Percentiles rank a stretch among this genome's conserved stretches.
These are phyloP conservation scores for Trichophyton schoenleinii DNA, from an alignment of 2,329 filamentous ascomycete species.

Conservation along the genomic window DNA sequence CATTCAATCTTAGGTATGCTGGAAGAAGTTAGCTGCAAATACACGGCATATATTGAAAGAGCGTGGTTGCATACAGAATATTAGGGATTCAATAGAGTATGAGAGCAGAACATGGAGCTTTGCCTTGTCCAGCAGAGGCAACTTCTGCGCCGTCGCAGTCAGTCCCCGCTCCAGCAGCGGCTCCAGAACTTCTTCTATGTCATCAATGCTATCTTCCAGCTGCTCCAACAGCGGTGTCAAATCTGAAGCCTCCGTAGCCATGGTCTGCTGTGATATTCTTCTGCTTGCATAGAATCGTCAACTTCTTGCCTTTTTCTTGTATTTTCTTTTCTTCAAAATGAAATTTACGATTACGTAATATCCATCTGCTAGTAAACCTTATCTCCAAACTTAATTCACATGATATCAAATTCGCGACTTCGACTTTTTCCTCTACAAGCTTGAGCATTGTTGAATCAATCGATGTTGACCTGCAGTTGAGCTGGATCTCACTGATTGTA, in stretches of 20 bases:
- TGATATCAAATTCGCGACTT: background rate
- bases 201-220: constrained; percentile 66
- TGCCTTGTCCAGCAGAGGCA: constrained; percentile 87
- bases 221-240: constrained; percentile 57
- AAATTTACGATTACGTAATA: background rate
- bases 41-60: background rate
- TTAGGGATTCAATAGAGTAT: constrained; percentile 78
- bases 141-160: constrained; percentile 56
- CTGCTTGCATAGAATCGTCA: background rate
- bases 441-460: background rate
- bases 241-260: constrained; percentile 42
- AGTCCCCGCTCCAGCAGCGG: constrained; percentile 59
- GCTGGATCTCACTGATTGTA: background rate
- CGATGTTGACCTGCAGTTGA: background rate
- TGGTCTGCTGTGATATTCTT: background rate
- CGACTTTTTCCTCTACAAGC: background rate
- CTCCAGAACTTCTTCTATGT: constrained; percentile 58
- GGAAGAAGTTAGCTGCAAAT: background rate
- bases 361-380: background rate
- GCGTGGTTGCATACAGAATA: constrained; percentile 57
- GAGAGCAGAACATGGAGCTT: constrained; percentile 82
- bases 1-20: constrained; percentile 69
- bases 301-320: background rate
- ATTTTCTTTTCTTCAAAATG: background rate
- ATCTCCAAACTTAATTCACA: background rate